These are phyloP conservation scores for Vinca minor DNA, from an alignment of 257 asterid species.

Conservation along the genomic window DNA sequence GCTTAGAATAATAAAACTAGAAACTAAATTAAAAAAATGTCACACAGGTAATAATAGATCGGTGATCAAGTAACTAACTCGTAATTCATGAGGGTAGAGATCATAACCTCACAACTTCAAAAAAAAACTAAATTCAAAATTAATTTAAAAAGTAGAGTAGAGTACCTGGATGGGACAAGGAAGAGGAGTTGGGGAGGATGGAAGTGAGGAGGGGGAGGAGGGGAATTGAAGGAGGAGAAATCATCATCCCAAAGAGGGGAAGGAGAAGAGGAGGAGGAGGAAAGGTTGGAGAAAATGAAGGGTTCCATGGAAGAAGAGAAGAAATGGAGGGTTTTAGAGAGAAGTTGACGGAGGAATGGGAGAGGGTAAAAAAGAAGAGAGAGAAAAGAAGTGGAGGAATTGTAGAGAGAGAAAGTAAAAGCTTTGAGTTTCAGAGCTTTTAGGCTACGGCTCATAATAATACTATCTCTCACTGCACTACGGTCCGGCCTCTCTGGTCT, in stretches of 20 bases:
- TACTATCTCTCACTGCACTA: too few relatives aligned
- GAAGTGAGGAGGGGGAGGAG: conserved; percentile 15
- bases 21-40: too few relatives aligned
- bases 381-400: conserved; percentile 18
- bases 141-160: too few relatives aligned
- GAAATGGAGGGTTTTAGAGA: conserved; percentile 22
- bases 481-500: too few relatives aligned
- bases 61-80: too few relatives aligned
- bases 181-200: conserved; percentile 25
- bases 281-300: conserved; percentile 11
- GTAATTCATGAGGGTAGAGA: too few relatives aligned
- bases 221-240: conserved; percentile 19
- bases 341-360: conserved; percentile 8
- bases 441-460: too few relatives aligned
- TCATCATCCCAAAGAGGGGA: conserved; percentile 27
- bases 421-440: too few relatives aligned
- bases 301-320: conserved; percentile 34
- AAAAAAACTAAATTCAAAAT: too few relatives aligned
- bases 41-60: too few relatives aligned
- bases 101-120: too few relatives aligned
- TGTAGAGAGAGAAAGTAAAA: conserved; percentile 22
- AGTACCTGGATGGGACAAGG: conserved; percentile 50
- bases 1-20: too few relatives aligned
- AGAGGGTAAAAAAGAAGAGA: conserved; percentile 29
- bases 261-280: conserved; percentile 1